Percentiles rank a stretch among this genome's conserved stretches.
phyloP scores from a whole-genome alignment of 2,329 filamentous ascomycete species.

The Arthrinium puccinioides region DNA sequence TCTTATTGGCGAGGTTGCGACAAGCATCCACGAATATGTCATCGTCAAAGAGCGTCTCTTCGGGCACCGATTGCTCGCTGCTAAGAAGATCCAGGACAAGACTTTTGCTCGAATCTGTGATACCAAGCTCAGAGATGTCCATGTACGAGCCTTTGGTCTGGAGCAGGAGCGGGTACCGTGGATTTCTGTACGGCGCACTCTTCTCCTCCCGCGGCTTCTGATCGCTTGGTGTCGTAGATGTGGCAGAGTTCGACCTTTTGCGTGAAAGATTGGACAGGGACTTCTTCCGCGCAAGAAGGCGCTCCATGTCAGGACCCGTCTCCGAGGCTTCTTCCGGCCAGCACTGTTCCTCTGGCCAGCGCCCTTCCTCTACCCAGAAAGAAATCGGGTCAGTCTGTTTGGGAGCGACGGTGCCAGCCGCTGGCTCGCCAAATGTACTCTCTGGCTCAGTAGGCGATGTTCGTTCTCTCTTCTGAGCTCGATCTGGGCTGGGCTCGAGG shows the following conservation, averaged over 20 bases:
- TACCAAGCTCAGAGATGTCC: slow-evolving; percentile 21
- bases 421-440: too few relatives aligned
- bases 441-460: too few relatives aligned
- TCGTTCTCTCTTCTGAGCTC: too few relatives aligned
- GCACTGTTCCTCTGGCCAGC: slow-evolving; percentile 11
- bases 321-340: slow-evolving; percentile 9
- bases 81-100: slow-evolving; percentile 22
- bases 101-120: slow-evolving; percentile 23
- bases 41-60: slow-evolving; percentile 27
- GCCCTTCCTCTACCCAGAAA: too few relatives aligned
- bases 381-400: too few relatives aligned
- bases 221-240: slow-evolving; percentile 27
- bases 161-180: slow-evolving; percentile 28
- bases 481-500: too few relatives aligned
- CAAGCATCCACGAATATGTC: slow-evolving; percentile 28
- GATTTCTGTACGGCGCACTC: slow-evolving; percentile 26
- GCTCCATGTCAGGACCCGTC: slow-evolving; percentile 18
- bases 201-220: slow-evolving; percentile 30
- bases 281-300: slow-evolving; percentile 23
- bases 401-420: too few relatives aligned
- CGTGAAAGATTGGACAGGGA: slow-evolving; percentile 13
- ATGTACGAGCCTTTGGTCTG: slow-evolving; percentile 33
- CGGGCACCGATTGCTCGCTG: slow-evolving; percentile 20
- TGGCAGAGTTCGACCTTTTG: slow-evolving; percentile 19
- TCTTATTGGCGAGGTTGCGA: slow-evolving; percentile 21